These are phyloP conservation scores for Saccharum spontaneum DNA, from an alignment of 176 grass and related monocot species.

Conservation along the genomic window DNA sequence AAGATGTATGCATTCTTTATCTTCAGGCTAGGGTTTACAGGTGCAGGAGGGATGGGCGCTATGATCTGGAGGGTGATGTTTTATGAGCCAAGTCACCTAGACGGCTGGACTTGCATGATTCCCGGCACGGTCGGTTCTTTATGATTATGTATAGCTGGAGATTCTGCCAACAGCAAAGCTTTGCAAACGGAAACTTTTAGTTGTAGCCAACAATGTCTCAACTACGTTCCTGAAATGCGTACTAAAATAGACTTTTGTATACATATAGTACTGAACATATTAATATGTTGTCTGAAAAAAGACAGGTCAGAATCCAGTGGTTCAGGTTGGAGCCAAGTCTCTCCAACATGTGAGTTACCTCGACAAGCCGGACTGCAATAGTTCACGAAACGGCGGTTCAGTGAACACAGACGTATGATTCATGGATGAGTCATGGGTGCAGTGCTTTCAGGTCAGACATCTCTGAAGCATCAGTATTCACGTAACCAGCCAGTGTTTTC, in stretches of 20 bases:
- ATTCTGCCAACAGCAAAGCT: slow-evolving; percentile 37
- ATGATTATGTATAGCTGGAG: slow-evolving; percentile 18
- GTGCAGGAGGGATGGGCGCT: not conserved
- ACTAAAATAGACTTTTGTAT: not conserved
- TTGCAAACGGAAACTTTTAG: not conserved
- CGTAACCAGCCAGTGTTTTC: not conserved
- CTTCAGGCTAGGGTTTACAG: slow-evolving; percentile 8
- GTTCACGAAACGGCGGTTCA: slow-evolving; percentile 7
- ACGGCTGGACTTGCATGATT: not conserved
- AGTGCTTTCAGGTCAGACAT: slow-evolving; percentile 21
- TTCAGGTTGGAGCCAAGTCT: not conserved
- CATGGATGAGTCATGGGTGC: not conserved
- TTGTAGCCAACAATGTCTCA: not conserved
- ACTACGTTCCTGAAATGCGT: slow-evolving; percentile 16
- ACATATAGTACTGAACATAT: not conserved
- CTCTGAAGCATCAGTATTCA: not conserved
- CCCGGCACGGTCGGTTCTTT: not conserved
- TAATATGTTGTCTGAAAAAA: slow-evolving; percentile 7
- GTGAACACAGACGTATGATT: not conserved
- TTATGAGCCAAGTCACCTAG: not conserved
- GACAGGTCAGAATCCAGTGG: not conserved
- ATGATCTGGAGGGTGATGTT: slow-evolving; percentile 22
- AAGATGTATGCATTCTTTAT: slow-evolving; percentile 1
- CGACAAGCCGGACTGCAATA: not conserved
- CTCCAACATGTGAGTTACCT: not conserved